Base-by-base conservation (phyloP, 2,329 filamentous ascomycete species). In the Xylariales sp. region DNA sequence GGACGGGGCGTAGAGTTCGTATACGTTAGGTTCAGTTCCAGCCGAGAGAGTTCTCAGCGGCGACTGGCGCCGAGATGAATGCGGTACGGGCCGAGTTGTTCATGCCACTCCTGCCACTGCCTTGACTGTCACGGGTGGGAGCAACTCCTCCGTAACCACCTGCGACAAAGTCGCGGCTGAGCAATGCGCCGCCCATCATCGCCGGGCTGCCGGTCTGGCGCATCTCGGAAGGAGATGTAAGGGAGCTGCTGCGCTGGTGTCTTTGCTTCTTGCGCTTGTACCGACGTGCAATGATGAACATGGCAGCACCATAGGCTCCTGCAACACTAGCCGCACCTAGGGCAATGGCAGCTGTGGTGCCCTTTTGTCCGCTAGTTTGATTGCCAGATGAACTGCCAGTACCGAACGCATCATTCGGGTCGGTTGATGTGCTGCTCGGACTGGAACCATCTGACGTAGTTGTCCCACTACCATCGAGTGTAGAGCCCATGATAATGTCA, bases 11-110 rank as follows among this genome's bases (percentile, higher is more conserved):
- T 61, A 49, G 46, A 55, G 46, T 47, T 62, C 59, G 54, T 63
- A 48, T 52, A 50, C 44, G 45, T 50, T 49, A 38, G 16, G 36
- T 53, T 80, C 75, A 96, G 71, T 94, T 95, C 90, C 90, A 96
- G 56, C 90, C 90, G 51, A 96, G 78, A 38, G 88, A 95, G 74
- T 96, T 96, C 71, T 94, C 89, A 3, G 89, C 85, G 63, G 90
- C 90, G 49, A 95, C 86, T 3, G 90, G 90, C 24, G 88, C 87
- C 47, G 87, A 94, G 61, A 96, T 95, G 64, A 84, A 73, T 31
- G 74, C 73, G 3, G 74, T 78, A 35, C 76, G 71, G 16, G 64
- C 74, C 28, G 74, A 78, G 62, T 71, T 70, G 53, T 67, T 67
- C 61, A 66, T 70, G 40, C 69, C 72, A 52, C 73, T 72, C 43